Evolutionary conservation across 768 basidiomycete genomes (phyloP).

Genomic region (Mycena vitilis): DNA sequence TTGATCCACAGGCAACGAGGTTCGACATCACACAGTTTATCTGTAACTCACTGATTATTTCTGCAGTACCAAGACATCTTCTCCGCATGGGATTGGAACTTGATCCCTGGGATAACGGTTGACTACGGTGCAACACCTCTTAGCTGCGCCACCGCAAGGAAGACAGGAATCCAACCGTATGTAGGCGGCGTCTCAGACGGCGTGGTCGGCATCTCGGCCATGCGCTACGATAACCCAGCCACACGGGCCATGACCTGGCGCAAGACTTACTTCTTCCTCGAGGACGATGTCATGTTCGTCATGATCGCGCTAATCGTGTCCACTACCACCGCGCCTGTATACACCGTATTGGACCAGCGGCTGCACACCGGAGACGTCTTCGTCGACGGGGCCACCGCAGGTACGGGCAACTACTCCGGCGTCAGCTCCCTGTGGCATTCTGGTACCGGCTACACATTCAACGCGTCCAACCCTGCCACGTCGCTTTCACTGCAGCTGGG

Average conservation of each 20-base stretch:
- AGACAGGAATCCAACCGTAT: conserved; percentile 42
- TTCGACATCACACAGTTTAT: neutral
- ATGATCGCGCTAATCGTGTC: conserved; percentile 43
- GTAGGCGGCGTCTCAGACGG: conserved; percentile 52
- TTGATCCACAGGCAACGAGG: conserved; percentile 51
- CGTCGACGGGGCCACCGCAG: conserved; percentile 29
- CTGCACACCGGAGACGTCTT: conserved; percentile 38
- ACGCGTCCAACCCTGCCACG: conserved; percentile 35
- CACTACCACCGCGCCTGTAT: conserved; percentile 40
- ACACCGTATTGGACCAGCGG: conserved; percentile 51
- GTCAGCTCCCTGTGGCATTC: conserved; percentile 48
- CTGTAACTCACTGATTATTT: neutral
- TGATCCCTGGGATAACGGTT: conserved; percentile 60
- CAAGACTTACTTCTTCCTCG: conserved; percentile 53
- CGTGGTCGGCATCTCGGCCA: conserved; percentile 45
- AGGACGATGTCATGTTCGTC: conserved; percentile 47
- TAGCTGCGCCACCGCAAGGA: conserved; percentile 34
- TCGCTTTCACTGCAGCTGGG: conserved; percentile 45
- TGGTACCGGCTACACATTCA: conserved; percentile 51
- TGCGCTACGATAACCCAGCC: conserved; percentile 51
- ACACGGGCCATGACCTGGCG: conserved; percentile 45
- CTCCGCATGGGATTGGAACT: conserved; percentile 69
- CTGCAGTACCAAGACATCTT: conserved; percentile 53
- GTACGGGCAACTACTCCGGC: conserved; percentile 39
- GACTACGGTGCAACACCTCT: conserved; percentile 48